Base-by-base conservation (phyloP, 306 rosid species). In the Cucurbita pepo region DNA sequence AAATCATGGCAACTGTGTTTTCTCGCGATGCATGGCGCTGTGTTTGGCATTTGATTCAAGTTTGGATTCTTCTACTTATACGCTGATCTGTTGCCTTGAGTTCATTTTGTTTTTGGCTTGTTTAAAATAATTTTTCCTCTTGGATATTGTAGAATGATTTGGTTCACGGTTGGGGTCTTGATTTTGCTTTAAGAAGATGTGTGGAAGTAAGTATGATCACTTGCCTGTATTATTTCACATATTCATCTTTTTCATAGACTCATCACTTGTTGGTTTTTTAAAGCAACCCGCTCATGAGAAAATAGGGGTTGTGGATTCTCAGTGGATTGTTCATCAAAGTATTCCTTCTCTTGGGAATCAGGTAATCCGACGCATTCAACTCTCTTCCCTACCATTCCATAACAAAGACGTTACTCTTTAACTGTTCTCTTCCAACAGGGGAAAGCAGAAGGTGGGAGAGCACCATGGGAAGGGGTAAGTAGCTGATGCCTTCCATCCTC, bases 121-220 rank as follows among this genome's bases (percentile, higher is more conserved):
- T 65, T 74, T 4, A 44, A 25, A 45, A 43, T 3, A 66, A 53
- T 25, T 61, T 73, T 65, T 63, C 38, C 50, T 25, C 57, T 13
- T 69, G 73, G 56, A 69, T 69, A 7, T 51, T 74, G 76, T 76
- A 93, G 98, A 93, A 90, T 80, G 97, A 93, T 81, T 85, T 90
- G 54, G 78, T 93, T 70, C 98, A 93, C 79, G 98, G 98, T 74
- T 93, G 98, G 98, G 98, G 98, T 51, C 88, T 93, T 18, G 98
- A 93, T 81, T 90, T 93, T 77, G 89, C 91, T 60, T 90, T 93
- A 22, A 77, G 96, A 79, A 83, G 62, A 80, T 93, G 98, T 62
- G 87, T 93, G 16, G 87, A 86, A 83, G 98, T 90, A 64, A 34
- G 79, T 75, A 59, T 9, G 22, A 36, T 25, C 57, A 63, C 54